These are phyloP conservation scores for Pleurozium schreberi DNA, from an alignment of 225 moss, liverwort and hornwort genomes.

Conservation along the genomic window DNA sequence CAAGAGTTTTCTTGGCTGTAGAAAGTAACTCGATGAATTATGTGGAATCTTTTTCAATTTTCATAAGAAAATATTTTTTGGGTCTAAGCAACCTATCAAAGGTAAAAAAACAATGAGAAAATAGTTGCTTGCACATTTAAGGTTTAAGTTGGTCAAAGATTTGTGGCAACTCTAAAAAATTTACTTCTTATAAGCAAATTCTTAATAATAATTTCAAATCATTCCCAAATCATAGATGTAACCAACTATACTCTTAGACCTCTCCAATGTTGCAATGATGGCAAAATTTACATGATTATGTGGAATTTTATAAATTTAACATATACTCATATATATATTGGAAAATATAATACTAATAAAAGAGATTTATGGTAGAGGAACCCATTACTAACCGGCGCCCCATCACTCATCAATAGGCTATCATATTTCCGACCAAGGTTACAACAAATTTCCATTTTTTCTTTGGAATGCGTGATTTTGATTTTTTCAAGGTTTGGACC, in stretches of 20 bases:
- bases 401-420: too few relatives aligned
- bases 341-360: too few relatives aligned
- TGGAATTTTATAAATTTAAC: not conserved
- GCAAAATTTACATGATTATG: not conserved
- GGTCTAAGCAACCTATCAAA: fast-evolving
- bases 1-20: fast-evolving
- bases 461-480: too few relatives aligned
- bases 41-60: fast-evolving
- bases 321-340: too few relatives aligned
- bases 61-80: fast-evolving
- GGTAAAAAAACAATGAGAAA: fast-evolving
- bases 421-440: too few relatives aligned
- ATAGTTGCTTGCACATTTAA: fast-evolving
- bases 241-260: not conserved
- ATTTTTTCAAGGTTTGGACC: too few relatives aligned
- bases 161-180: fast-evolving
- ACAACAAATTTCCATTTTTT: too few relatives aligned
- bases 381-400: too few relatives aligned
- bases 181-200: too few relatives aligned
- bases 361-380: too few relatives aligned
- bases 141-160: not conserved
- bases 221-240: not conserved
- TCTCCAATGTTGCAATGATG: not conserved
- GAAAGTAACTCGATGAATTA: not conserved
- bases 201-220: too few relatives aligned